phyloP scores from a whole-genome alignment of 1,284 basidiomycete genomes.

The Lignosus rhinocerotis region DNA sequence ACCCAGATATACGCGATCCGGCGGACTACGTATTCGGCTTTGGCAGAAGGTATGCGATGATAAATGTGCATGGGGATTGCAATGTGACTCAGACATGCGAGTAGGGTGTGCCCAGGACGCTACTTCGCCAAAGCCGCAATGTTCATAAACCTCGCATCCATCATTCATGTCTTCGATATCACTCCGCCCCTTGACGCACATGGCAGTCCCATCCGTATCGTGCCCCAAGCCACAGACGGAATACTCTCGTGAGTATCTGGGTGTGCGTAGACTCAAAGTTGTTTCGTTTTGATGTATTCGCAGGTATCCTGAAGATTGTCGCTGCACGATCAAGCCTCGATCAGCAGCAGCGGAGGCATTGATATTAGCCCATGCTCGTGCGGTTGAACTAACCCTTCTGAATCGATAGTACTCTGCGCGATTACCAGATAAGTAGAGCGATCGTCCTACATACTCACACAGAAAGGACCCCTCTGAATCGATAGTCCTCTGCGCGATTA shows the following conservation, averaged over 20 bases:
- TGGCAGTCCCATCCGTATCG: not conserved
- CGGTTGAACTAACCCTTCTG: not conserved
- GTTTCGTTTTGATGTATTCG: not conserved
- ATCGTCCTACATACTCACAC: too few species aligned
- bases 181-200: conserved; percentile 1
- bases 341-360: conserved; percentile 4
- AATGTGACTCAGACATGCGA: not conserved
- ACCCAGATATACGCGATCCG: conserved; percentile 4
- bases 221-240: not conserved
- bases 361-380: not conserved
- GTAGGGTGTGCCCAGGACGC: conserved; percentile 18
- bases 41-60: conserved; percentile 6
- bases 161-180: conserved; percentile 8
- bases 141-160: conserved; percentile 10
- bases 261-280: too few species aligned
- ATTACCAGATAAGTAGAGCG: too few species aligned
- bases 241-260: conserved; percentile 2
- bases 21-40: conserved; percentile 4
- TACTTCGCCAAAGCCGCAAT: conserved; percentile 7
- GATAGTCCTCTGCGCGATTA: too few species aligned
- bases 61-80: not conserved
- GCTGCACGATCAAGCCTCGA: conserved; percentile 1
- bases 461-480: too few species aligned
- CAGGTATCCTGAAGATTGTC: conserved; percentile 6
- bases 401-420: not conserved